A percentile compares a stretch with the other conserved stretches of the same genome.
Evolutionary conservation across 805 yeast species (phyloP).

Genomic region (Teunomyces lycoperdinae): DNA sequence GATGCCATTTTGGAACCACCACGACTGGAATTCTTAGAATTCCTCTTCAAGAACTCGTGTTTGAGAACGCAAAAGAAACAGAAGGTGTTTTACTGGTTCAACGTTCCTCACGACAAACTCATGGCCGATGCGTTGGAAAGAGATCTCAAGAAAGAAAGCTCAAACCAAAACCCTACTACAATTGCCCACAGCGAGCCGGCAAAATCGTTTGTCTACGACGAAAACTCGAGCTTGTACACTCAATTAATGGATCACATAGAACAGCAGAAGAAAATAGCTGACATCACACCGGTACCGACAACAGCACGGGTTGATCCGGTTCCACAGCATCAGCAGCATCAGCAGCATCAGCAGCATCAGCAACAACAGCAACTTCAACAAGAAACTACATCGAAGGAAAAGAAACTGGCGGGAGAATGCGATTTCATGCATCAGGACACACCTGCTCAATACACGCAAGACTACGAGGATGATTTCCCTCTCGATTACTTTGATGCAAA

Average conservation of each 20-base stretch:
- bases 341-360: not conserved
- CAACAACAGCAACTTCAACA: not conserved
- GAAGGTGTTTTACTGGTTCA: conserved; percentile 94
- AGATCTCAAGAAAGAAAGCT: conserved; percentile 75
- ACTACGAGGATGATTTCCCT: conserved; percentile 66
- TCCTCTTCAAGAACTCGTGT: conserved; percentile 81
- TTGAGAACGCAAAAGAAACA: conserved; percentile 94
- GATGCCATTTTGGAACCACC: conserved; percentile 89
- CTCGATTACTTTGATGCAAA: conserved; percentile 59
- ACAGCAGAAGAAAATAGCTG: conserved; percentile 15
- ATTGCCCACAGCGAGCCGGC: conserved; percentile 76
- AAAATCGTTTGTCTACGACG: conserved; percentile 66
- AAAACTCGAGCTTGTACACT: conserved; percentile 45
- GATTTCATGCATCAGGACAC: conserved; percentile 18
- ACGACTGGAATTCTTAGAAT: conserved; percentile 77
- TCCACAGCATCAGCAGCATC: not conserved
- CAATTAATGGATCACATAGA: conserved; percentile 52
- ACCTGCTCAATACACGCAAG: conserved; percentile 23
- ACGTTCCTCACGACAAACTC: conserved; percentile 88
- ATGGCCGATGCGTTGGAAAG: conserved; percentile 93
- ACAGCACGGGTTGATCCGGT: not conserved
- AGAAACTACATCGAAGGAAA: not conserved
- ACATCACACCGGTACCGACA: not conserved
- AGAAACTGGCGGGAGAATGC: conserved; percentile 8
- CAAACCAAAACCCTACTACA: conserved; percentile 66